Evolutionary conservation across 805 yeast genomes (phyloP).

Genomic region (Starmerella floris): DNA sequence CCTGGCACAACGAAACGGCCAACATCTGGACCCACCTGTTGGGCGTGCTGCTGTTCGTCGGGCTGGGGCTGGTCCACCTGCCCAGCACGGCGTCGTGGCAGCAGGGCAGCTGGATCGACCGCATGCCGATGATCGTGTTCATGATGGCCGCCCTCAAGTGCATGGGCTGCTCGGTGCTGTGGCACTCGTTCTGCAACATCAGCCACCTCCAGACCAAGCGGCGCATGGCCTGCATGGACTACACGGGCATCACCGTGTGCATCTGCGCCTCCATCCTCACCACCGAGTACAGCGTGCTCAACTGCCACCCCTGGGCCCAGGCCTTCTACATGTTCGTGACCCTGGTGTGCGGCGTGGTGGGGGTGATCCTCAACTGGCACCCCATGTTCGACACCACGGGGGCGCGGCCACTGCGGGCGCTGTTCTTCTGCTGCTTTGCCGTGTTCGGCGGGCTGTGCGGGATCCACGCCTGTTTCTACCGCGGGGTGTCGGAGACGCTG

Average conservation of each 20-base stretch:
- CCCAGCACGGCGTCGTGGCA: constrained; percentile 46
- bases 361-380: constrained; percentile 80
- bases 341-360: constrained; percentile 50
- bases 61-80: constrained; percentile 44
- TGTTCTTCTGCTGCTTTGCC: constrained; percentile 68
- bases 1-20: constrained; percentile 71
- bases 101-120: constrained; percentile 33
- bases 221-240: constrained; percentile 84
- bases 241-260: constrained; percentile 81
- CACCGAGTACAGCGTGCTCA: constrained; percentile 68
- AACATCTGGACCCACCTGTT: constrained; percentile 87
- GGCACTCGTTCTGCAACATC: constrained; percentile 87
- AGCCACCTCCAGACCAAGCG: constrained; percentile 48
- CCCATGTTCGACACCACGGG: constrained; percentile 82
- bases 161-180: constrained; percentile 59
- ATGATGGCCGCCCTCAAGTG: constrained; percentile 65
- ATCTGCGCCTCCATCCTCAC: constrained; percentile 82
- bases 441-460: constrained; percentile 60
- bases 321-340: constrained; percentile 47
- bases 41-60: constrained; percentile 50
- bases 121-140: constrained; percentile 47
- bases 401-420: constrained; percentile 62
- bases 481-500: constrained; percentile 43
- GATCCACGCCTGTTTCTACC: constrained; percentile 38
- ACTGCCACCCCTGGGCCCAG: constrained; percentile 40